Evolutionary conservation across 164 flowering plant genomes (phyloP).

Genomic region (Chimonanthus salicifolius): DNA sequence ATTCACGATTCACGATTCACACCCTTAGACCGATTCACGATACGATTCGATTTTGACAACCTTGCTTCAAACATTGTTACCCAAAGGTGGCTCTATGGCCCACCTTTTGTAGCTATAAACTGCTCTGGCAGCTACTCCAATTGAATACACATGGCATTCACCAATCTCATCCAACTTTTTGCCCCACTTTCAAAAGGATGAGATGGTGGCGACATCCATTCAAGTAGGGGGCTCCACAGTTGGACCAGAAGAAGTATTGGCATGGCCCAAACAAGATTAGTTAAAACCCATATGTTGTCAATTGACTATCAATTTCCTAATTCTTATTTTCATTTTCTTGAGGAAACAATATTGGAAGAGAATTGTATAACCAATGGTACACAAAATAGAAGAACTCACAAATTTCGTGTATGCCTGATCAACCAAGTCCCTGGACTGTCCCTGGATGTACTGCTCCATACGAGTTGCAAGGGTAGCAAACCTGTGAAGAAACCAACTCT

Average conservation of each 20-base stretch:
- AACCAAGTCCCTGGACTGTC: slow-evolving; percentile 97
- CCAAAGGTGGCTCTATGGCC: too few species aligned
- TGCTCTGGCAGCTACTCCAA: too few species aligned
- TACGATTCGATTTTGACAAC: too few species aligned
- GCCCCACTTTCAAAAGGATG: too few species aligned
- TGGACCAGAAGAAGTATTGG: not conserved
- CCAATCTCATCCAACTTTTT: too few species aligned
- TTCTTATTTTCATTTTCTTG: not conserved
- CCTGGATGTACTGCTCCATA: slow-evolving; percentile 99
- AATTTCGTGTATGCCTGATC: slow-evolving; percentile 95
- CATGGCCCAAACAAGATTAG: not conserved
- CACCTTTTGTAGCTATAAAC: too few species aligned
- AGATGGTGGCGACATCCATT: too few species aligned
- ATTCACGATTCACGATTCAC: too few species aligned
- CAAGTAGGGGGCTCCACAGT: too few species aligned
- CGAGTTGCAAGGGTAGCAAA: slow-evolving; percentile 96
- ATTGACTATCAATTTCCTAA: not conserved
- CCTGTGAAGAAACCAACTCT: slow-evolving; percentile 25
- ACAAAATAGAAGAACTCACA: slow-evolving; percentile 46
- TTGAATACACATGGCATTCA: too few species aligned
- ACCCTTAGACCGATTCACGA: too few species aligned
- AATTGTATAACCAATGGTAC: not conserved
- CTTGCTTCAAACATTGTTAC: too few species aligned
- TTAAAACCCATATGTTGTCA: not conserved
- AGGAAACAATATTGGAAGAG: not conserved